Conservation (phyloP, 2,329 filamentous ascomycete genomes). For the Harringtonia lauricola region DNA sequence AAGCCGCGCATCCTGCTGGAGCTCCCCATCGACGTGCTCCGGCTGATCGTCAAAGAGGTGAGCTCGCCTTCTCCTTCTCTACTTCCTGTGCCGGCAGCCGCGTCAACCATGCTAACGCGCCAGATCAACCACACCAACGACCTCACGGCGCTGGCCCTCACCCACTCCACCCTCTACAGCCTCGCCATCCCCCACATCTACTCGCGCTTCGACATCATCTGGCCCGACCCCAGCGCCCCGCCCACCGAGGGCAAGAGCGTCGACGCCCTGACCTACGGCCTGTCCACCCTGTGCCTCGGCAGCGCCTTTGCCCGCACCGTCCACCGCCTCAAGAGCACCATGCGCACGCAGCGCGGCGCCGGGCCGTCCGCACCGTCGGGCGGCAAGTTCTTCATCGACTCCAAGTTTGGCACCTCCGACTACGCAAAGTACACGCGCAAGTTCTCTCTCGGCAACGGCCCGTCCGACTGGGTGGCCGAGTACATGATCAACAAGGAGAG, state of each 20-base stretch:
- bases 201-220: constrained; percentile 77
- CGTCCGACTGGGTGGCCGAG: constrained; percentile 65
- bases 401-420: constrained; percentile 40
- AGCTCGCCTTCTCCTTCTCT: constrained; percentile 11
- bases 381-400: constrained; percentile 8
- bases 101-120: neutral
- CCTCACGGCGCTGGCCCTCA: constrained; percentile 64
- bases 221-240: constrained; percentile 61
- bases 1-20: constrained; percentile 57
- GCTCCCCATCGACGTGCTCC: constrained; percentile 66
- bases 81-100: neutral
- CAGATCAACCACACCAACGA: constrained; percentile 76
- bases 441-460: constrained; percentile 78
- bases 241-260: constrained; percentile 60
- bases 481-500: constrained; percentile 75
- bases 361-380: neutral
- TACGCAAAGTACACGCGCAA: constrained; percentile 72
- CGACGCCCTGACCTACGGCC: constrained; percentile 71
- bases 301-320: constrained; percentile 30
- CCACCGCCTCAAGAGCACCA: constrained; percentile 19
- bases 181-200: constrained; percentile 72
- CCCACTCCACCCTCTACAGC: constrained; percentile 65
- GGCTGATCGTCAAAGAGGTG: constrained; percentile 70
- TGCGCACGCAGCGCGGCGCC: constrained; percentile 1
- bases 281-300: constrained; percentile 69